Evolutionary conservation across 2,329 filamentous ascomycete species (phyloP), one percentile per base, ranked within the genome.

Genomic region (Colletotrichum cereale): DNA sequence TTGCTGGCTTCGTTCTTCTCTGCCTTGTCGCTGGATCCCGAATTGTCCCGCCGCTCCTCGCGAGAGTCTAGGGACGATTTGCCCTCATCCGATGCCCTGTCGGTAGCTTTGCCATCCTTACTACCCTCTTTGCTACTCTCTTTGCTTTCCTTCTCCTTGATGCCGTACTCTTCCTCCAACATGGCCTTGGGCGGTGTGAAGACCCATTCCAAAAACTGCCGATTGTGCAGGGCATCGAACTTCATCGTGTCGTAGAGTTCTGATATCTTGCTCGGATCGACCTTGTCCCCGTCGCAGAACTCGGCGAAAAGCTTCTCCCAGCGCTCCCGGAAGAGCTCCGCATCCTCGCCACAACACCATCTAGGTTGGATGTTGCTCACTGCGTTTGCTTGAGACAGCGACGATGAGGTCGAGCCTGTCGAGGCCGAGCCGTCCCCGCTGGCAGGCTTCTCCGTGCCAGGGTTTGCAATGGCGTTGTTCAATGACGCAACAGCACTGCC

Each of bases 171-270:
- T 63, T 96, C 93, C 65, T 93, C 92, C 14, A 96, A 84, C 82
- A 97, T 93, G 70, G 86, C 87, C 77, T 90, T 91, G 42, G 93
- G 91, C 2, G 96, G 96, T 21, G 95, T 97, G 76, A 99, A 99
- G 0, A 98, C 92, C 94, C 96, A 98, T 81, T 99, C 96, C 5
- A 99, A 85, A 78, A 99, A 99, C 73, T 95, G 94, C 2, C 96
- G 91, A 79, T 99, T 99, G 82, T 99, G 97, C 18, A 99, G 86
- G 1, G 96, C 96, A 80, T 99, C 96, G 75, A 98, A 99, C 82
- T 99, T 99, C 96, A 99, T 98, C 26, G 96, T 98, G 81, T 99
- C 96, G 80, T 99, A 99, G 3, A 99, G 88, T 83, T 99, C 96
- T 6, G 95, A 98, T 73, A 99, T 96, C 84, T 99, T 99, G 86